Evolutionary conservation across 805 yeast genomes (phyloP), one percentile per base, ranked within the genome.

Genomic region (Hanseniaspora lindneri): DNA sequence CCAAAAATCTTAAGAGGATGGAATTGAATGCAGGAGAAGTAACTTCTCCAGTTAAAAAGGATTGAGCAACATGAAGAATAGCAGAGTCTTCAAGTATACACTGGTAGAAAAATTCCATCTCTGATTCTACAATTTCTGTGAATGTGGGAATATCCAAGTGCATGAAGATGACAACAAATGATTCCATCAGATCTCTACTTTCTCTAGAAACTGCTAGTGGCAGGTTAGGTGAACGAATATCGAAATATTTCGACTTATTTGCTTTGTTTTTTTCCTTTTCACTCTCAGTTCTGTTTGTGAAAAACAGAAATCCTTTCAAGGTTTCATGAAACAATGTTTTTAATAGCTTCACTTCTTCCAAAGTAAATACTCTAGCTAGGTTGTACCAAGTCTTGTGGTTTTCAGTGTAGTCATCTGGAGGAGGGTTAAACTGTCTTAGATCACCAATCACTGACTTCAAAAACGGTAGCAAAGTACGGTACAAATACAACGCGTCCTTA

Each of bases 101-200:
- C 13, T 82, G 79, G 57, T 84, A 86, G 62, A 88, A 68, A 56
- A 75, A 78, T 20, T 80, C 83, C 50, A 89, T 70, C 62, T 92
- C 95, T 2, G 79, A 72, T 53, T 79, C 85, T 9, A 87, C 79
- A 53, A 92, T 81, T 64, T 92, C 98, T 61, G 85, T 88, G 64
- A 94, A 94, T 0, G 96, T 83, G 0, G 97, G 87, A 19, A 95
- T 88, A 59, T 94, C 99, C 49, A 94, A 75, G 60, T 86, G 95
- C 55, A 87, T 84, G 64, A 86, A 92, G 56, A 92, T 84, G 1
- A 95, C 82, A 0, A 96, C 96, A 60, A 92, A 77, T 3, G 87
- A 80, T 59, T 94, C 98, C 95, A 92, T 87, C 51, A 88, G 68
- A 57, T 92, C 98, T 56, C 88, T 86, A 51, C 88, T 96, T 58